Evolutionary conservation across 2,329 filamentous ascomycete genomes (phyloP), one percentile per base, ranked within the genome.

Genomic region (Xenosphaeropsis pyriputrescens): DNA sequence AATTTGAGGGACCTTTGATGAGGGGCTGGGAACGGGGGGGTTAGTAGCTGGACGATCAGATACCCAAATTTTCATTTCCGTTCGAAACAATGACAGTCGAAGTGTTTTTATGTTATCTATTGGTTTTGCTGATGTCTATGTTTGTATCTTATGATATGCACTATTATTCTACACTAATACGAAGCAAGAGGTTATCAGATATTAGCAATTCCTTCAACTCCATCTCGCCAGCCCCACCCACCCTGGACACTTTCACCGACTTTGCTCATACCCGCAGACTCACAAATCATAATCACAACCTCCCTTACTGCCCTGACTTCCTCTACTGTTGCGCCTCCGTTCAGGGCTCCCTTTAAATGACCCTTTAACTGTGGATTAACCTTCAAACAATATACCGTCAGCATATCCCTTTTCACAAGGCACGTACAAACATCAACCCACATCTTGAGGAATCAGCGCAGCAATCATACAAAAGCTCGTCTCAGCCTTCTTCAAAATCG

Each of bases 341-440:
- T 69, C 18, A 70, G 44, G 1, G 65, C 63, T 3, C 66, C 67
- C 45, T 57, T 60, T 13, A 70, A 55, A 52, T 71, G 68, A 4
- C 67, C 67, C 43, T 70, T 70, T 34, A 70, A 50, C 44, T 70
- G 67, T 5, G 65, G 62, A 41, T 70, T 69, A 14, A 68, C 60
- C 64, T 65, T 26, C 12, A 26, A 5, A 26, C 8, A 6, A 39
- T 37, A 13, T n/a, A 37, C 15, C 12, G 17, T 41, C 22, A 44
- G 43, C 14, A 19, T 33, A 29, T 6, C 17, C 11, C 17, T 17
- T 32, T 9, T 33, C 36, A 39, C 33, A 32, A 29, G 17, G 16
- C 30, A 11, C n/a, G 9, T 19, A 3, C 6, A 22, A 26, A 3
- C 12, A 6, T 26, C 4, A 26, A 49, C 59, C 53, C 47, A 65